Conservation (phyloP, 2,329 filamentous ascomycete species). For the Triangularia verruculosa region DNA sequence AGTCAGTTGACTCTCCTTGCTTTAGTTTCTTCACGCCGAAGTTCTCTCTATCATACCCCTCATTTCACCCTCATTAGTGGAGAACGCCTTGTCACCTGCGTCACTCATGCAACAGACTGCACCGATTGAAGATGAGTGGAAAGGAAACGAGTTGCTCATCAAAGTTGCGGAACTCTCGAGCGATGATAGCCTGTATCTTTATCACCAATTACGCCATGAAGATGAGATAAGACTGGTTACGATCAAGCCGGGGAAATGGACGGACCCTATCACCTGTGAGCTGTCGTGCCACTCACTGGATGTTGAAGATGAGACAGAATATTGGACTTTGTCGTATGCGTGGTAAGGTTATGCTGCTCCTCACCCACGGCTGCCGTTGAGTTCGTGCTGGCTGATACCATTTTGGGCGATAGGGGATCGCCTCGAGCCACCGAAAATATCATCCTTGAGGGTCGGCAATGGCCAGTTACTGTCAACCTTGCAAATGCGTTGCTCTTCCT, state of each 20-base stretch:
- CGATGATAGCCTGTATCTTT: not conserved
- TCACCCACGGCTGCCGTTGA: no score
- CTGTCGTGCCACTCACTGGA: not conserved
- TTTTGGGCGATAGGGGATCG: not conserved
- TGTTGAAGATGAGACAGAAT: not conserved
- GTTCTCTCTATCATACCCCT: no score
- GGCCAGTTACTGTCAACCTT: not conserved
- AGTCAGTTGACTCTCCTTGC: no score
- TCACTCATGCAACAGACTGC: not conserved
- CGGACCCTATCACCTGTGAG: not conserved
- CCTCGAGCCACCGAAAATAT: not conserved
- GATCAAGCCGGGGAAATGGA: constrained; percentile 30
- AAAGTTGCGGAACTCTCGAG: not conserved
- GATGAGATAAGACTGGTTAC: constrained; percentile 28
- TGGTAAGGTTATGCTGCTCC: not conserved
- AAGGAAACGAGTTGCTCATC: not conserved
- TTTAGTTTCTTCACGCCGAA: no score
- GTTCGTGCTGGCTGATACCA: not conserved
- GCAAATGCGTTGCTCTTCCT: not conserved
- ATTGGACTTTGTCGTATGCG: not conserved
- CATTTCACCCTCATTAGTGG: no score
- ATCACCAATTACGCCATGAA: not conserved
- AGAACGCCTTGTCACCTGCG: no score
- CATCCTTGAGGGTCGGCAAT: not conserved
- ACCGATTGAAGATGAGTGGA: not conserved